A percentile compares a stretch with the other conserved stretches of the same genome.
phyloP scores from a whole-genome alignment of 2,329 filamentous ascomycete species.

The Pezicula carpinea region DNA sequence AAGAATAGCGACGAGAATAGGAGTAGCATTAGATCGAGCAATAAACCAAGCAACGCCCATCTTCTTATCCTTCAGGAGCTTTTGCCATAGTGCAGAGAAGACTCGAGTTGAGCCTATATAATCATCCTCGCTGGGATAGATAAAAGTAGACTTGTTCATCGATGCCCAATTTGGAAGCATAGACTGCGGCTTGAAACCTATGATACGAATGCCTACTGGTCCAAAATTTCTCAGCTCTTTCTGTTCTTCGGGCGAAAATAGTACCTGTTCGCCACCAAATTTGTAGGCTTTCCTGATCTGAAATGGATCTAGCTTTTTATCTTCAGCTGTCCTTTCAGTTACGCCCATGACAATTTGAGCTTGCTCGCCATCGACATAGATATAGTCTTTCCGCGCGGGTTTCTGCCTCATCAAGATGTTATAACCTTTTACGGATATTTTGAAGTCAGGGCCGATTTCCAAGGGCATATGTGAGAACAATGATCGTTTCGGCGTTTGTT shows the following conservation, averaged over 20 bases:
- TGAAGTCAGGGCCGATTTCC: conserved; percentile 78
- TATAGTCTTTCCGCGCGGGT: conserved; percentile 76
- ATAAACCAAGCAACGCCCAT: conserved; percentile 89
- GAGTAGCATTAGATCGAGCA: conserved; percentile 72
- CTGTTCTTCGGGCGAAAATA: conserved; percentile 82
- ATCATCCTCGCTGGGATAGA: conserved; percentile 88
- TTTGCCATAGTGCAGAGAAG: conserved; percentile 86
- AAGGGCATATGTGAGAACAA: conserved; percentile 84
- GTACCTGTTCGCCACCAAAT: conserved; percentile 85
- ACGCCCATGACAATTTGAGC: conserved; percentile 73
- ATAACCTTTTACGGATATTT: conserved; percentile 90
- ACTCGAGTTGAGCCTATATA: conserved; percentile 89
- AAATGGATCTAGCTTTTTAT: conserved; percentile 74
- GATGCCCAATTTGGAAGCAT: conserved; percentile 79
- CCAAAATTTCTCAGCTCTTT: conserved; percentile 75
- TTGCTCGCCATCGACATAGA: conserved; percentile 83
- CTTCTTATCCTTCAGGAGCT: conserved; percentile 73
- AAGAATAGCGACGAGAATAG: conserved; percentile 74
- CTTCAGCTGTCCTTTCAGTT: conserved; percentile 72
- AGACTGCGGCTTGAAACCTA: conserved; percentile 85
- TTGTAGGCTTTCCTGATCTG: conserved; percentile 93
- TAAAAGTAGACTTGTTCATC: conserved; percentile 80
- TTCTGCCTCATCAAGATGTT: conserved; percentile 81
- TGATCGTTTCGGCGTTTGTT: conserved; percentile 78
- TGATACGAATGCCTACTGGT: conserved; percentile 75